These are phyloP conservation scores for Chaetothyriales sp. DNA, from an alignment of 2,329 filamentous ascomycete genomes.

Conservation along the genomic window DNA sequence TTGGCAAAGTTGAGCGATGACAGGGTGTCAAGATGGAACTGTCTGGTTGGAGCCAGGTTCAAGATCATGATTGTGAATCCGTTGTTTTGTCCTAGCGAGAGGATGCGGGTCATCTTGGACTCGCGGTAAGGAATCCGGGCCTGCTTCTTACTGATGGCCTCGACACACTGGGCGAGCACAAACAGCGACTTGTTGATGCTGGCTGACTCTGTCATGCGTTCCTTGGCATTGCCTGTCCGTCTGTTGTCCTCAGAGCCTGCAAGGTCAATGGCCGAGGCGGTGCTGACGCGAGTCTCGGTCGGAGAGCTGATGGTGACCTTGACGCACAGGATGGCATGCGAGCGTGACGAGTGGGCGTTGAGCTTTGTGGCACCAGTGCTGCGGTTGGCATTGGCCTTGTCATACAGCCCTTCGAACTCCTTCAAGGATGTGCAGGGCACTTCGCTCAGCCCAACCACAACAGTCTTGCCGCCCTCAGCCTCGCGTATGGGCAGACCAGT, in stretches of 20 bases:
- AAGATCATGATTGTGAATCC: slow-evolving; percentile 94
- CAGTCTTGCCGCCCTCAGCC: slow-evolving; percentile 62
- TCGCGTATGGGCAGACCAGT: slow-evolving; percentile 70
- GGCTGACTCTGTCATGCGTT: slow-evolving; percentile 82
- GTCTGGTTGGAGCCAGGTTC: slow-evolving; percentile 78
- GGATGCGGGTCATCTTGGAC: slow-evolving; percentile 91
- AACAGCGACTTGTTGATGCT: slow-evolving; percentile 97
- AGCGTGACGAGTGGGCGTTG: slow-evolving; percentile 78
- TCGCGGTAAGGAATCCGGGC: slow-evolving; percentile 78
- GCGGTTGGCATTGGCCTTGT: slow-evolving; percentile 80
- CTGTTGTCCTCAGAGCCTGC: slow-evolving; percentile 93
- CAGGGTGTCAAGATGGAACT: slow-evolving; percentile 84
- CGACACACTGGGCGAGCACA: slow-evolving; percentile 84
- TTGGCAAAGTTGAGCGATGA: slow-evolving; percentile 93
- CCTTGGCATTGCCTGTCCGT: slow-evolving; percentile 82
- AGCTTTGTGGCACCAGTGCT: slow-evolving; percentile 80
- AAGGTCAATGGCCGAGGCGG: slow-evolving; percentile 82
- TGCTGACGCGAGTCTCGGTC: slow-evolving; percentile 57
- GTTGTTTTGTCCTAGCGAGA: slow-evolving; percentile 85
- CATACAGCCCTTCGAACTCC: slow-evolving; percentile 80
- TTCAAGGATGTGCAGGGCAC: slow-evolving; percentile 68
- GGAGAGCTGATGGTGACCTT: slow-evolving; percentile 66
- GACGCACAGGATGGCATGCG: slow-evolving; percentile 80
- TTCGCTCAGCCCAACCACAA: slow-evolving; percentile 75
- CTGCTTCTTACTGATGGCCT: slow-evolving; percentile 69